Evolutionary conservation across 2,329 filamentous ascomycete species (phyloP).

Genomic region (Botrytis fragariae): DNA sequence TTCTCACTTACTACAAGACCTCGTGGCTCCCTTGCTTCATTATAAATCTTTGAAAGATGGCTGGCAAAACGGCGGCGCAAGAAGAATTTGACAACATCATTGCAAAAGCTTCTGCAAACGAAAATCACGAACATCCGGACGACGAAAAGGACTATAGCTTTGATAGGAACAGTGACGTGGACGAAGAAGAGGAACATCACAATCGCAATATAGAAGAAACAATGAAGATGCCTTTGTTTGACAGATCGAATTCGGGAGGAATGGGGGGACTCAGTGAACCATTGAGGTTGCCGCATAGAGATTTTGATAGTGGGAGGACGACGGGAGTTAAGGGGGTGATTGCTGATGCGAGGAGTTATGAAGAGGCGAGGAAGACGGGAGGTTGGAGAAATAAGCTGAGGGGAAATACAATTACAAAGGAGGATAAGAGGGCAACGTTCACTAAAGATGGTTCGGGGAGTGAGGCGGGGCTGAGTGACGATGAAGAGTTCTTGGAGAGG

Average conservation of each 20-base stretch:
- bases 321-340: conserved; percentile 87
- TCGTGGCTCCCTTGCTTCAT: conserved; percentile 24
- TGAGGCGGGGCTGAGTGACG: conserved; percentile 44
- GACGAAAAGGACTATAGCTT: conserved; percentile 56
- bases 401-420: conserved; percentile 25
- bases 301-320: conserved; percentile 65
- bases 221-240: conserved; percentile 62
- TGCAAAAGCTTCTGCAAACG: conserved; percentile 49
- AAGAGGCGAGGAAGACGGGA: conserved; percentile 56
- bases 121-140: conserved; percentile 45
- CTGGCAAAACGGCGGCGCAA: conserved; percentile 55
- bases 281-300: conserved; percentile 59
- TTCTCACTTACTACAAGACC: conserved; percentile 25
- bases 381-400: conserved; percentile 48
- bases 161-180: conserved; percentile 54
- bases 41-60: conserved; percentile 29
- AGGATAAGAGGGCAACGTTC: conserved; percentile 30
- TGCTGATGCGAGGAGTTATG: conserved; percentile 75
- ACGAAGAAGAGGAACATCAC: conserved; percentile 44
- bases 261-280: conserved; percentile 17
- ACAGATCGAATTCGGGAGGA: conserved; percentile 39
- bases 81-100: conserved; percentile 66
- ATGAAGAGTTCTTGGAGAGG: conserved; percentile 81
- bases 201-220: conserved; percentile 55
- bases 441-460: conserved; percentile 28